Conservation (phyloP, 176 grass and related monocot genomes). For the Pontederia crassipes region DNA sequence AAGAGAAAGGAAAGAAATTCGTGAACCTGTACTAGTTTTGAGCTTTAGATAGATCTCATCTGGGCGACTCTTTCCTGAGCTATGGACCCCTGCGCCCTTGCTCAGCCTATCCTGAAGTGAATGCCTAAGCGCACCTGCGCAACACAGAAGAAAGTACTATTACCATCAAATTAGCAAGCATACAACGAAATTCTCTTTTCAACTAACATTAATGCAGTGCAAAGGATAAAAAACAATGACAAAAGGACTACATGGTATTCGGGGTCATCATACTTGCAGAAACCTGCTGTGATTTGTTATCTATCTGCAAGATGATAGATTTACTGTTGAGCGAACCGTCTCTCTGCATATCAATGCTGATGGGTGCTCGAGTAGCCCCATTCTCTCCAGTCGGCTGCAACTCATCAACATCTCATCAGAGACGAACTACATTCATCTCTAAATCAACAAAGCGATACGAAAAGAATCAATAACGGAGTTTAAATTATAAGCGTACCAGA, state of each 20-base stretch:
- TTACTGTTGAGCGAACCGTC: constrained; percentile 72
- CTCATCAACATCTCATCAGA: constrained; percentile 1
- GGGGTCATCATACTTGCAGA: constrained; percentile 66
- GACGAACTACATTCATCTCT: constrained; percentile 16
- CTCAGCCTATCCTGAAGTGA: constrained; percentile 85
- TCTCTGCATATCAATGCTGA: constrained; percentile 63
- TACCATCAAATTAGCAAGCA: constrained; percentile 19
- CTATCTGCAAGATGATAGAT: constrained; percentile 86
- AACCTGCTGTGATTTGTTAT: constrained; percentile 98
- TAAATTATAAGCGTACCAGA: constrained; percentile 46
- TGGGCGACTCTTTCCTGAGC: constrained; percentile 40
- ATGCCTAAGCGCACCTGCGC: constrained; percentile 81
- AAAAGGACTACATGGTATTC: neutral
- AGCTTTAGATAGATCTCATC: constrained; percentile 22
- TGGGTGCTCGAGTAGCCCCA: constrained; percentile 80
- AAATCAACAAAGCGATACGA: constrained; percentile 11
- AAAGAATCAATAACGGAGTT: constrained; percentile 7
- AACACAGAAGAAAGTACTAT: neutral
- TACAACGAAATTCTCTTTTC: constrained; percentile 30
- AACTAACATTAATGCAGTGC: constrained; percentile 14
- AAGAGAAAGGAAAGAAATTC: neutral
- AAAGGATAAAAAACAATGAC: neutral
- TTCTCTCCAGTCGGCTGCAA: constrained; percentile 91
- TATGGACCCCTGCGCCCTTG: constrained; percentile 47
- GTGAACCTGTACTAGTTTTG: constrained; percentile 58